Conservation (phyloP, 2,329 filamentous ascomycete genomes). For the Pseudocercospora fuligena region DNA sequence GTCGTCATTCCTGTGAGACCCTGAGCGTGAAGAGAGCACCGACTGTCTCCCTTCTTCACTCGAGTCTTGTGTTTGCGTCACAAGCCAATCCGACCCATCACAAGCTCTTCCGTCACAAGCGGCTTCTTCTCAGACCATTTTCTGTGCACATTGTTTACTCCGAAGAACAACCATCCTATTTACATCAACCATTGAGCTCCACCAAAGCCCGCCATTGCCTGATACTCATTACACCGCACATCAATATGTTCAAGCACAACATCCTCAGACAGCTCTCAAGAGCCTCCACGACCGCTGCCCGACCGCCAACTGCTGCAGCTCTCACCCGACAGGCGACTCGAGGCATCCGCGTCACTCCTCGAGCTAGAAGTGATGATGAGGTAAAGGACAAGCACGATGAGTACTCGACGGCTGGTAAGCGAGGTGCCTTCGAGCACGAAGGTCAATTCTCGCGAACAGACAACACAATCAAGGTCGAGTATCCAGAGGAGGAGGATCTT, state of each 20-base stretch:
- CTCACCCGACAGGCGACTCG: slow-evolving; percentile 27
- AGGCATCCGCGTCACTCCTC: slow-evolving; percentile 29
- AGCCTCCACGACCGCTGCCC: slow-evolving; percentile 37
- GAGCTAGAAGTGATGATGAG: slow-evolving; percentile 30
- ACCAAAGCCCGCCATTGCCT: slow-evolving; percentile 2
- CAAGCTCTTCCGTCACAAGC: not conserved
- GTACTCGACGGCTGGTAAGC: slow-evolving; percentile 42
- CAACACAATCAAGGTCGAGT: slow-evolving; percentile 75
- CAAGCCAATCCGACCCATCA: not conserved
- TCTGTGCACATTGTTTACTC: not conserved
- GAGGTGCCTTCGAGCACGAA: slow-evolving; percentile 52
- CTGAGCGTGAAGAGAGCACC: not conserved
- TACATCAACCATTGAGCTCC: not conserved
- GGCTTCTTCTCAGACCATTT: not conserved
- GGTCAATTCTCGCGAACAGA: slow-evolving; percentile 81
- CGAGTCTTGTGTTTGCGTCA: not conserved
- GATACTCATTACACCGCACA: not conserved
- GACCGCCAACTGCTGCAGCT: slow-evolving; percentile 32
- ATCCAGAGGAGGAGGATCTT: slow-evolving; percentile 78
- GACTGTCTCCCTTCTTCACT: not conserved
- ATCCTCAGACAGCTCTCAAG: slow-evolving; percentile 41
- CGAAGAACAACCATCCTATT: not conserved
- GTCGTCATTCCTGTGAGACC: slow-evolving; percentile 4
- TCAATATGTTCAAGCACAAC: slow-evolving; percentile 40
- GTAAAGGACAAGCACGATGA: slow-evolving; percentile 39